Evolutionary conservation across 441 rosid genomes (phyloP), one percentile per base, ranked within the genome.

Genomic region (Daphne laureola): DNA sequence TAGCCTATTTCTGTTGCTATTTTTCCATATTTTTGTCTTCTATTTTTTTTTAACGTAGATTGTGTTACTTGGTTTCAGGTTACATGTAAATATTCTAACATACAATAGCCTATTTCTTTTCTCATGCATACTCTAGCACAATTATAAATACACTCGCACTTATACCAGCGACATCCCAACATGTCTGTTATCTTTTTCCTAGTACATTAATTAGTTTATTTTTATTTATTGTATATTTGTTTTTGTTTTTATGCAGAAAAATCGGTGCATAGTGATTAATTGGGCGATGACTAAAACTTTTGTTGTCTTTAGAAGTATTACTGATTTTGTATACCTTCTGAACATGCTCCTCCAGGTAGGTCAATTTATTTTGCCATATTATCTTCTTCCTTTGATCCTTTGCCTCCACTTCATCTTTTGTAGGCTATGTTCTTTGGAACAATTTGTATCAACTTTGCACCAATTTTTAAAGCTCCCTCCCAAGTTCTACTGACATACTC

Each of bases 281-380:
- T 63, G 68, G 81, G 47, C 78, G 5, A 40, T 71, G 80, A 64
- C 95, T n/a, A 73, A 42, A 41, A 15, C 74, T 16, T 49, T 91
- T 43, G 82, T 82, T 52, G 59, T 52, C 54, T 55, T 80, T 1
- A 77, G 95, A 68, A 82, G 74, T 69, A 0, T 81, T 47, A 84
- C 82, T 1, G 98, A 91, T 75, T 49, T 81, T 65, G 51, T 88
- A 16, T 86, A 76, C 79, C 53, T 77, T 8, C 51, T 86, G 35
- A 75, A 88, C 81, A 86, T 91, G 41, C 73, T 88, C 62, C 91
- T 91, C 76, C 93, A 88, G 98, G 98, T 91, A 67, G 17, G 45
- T 42, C 43, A 27, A 45, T 53, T 54, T 41, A 58, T 45, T 21
- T 65, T 35, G 53, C n/a, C 7, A 17, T n/a, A 36, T 17, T 51